phyloP scores from a whole-genome alignment of 2,329 filamentous ascomycete species.

The Coniochaeta sp. region DNA sequence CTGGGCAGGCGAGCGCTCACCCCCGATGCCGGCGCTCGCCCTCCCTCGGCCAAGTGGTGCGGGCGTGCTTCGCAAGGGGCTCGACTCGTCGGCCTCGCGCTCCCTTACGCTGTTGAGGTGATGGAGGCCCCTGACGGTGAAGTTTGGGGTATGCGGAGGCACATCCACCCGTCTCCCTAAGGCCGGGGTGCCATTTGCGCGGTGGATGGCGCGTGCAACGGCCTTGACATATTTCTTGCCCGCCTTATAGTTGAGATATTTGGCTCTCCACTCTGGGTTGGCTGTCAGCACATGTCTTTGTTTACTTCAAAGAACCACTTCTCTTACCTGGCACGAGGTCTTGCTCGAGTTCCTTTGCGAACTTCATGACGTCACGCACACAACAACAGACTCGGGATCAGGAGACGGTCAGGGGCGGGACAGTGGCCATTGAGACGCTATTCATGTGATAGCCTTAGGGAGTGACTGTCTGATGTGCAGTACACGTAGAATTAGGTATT shows the following conservation, averaged over 20 bases:
- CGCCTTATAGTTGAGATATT: constrained; percentile 92
- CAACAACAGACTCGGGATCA: too few species aligned
- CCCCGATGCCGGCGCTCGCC: neutral
- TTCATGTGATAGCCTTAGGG: too few species aligned
- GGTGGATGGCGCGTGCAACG: constrained; percentile 64
- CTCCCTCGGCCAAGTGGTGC: constrained; percentile 9
- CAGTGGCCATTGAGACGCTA: neutral
- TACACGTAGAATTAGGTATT: neutral
- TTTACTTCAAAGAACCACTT: neutral
- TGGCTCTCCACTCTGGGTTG: constrained; percentile 72
- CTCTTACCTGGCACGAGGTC: constrained; percentile 72
- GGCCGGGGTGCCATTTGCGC: constrained; percentile 47
- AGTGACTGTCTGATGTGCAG: too few species aligned
- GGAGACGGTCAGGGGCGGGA: neutral
- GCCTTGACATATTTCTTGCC: constrained; percentile 93
- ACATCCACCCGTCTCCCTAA: constrained; percentile 22
- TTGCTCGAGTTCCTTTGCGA: constrained; percentile 73
- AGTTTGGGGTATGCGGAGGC: constrained; percentile 19
- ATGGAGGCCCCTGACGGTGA: constrained; percentile 7
- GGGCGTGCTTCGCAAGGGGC: constrained; percentile 6
- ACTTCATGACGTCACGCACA: constrained; percentile 47
- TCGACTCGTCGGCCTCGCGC: neutral
- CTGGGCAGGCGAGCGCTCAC: constrained; percentile 9
- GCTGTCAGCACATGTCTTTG: neutral
- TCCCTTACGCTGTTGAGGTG: neutral